Percentiles rank a stretch among this genome's conserved stretches.
Evolutionary conservation across 2,329 filamentous ascomycete genomes (phyloP).

Genomic region (Talaromyces sp.): DNA sequence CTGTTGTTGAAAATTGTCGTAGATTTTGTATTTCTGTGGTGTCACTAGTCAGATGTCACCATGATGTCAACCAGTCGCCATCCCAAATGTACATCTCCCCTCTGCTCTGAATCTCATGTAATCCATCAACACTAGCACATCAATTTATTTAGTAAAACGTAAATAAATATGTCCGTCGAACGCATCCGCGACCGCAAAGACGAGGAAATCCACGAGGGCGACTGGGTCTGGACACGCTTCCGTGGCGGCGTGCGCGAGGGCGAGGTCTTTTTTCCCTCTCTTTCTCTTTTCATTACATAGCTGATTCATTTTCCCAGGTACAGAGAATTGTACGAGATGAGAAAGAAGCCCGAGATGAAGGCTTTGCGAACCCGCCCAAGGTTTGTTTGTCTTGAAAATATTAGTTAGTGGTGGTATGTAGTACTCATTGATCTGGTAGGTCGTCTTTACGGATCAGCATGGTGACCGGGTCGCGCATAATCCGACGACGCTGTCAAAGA

Average conservation of each 20-base stretch:
- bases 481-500: slow-evolving; percentile 18
- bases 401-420: neutral
- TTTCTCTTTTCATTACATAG: neutral
- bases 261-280: neutral
- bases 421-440: slow-evolving; percentile 6
- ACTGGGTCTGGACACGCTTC: slow-evolving; percentile 18
- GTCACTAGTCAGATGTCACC: neutral
- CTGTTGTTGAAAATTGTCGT: neutral
- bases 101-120: neutral
- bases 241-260: slow-evolving; percentile 16
- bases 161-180: slow-evolving; percentile 17
- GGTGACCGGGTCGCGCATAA: slow-evolving; percentile 22
- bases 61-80: neutral
- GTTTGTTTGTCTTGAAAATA: slow-evolving; percentile 6
- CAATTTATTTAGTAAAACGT: neutral
- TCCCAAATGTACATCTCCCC: neutral
- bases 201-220: slow-evolving; percentile 16
- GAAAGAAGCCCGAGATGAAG: slow-evolving; percentile 15
- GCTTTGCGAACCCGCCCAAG: slow-evolving; percentile 20
- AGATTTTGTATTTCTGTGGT: neutral
- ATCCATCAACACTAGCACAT: neutral
- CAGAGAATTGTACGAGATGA: slow-evolving; percentile 20
- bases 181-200: slow-evolving; percentile 18
- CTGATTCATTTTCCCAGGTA: slow-evolving; percentile 9
- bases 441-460: slow-evolving; percentile 22